Percentiles rank a stretch among this genome's conserved stretches.
phyloP scores from a whole-genome alignment of 1,284 basidiomycete species.

The Pseudozyma thailandica region DNA sequence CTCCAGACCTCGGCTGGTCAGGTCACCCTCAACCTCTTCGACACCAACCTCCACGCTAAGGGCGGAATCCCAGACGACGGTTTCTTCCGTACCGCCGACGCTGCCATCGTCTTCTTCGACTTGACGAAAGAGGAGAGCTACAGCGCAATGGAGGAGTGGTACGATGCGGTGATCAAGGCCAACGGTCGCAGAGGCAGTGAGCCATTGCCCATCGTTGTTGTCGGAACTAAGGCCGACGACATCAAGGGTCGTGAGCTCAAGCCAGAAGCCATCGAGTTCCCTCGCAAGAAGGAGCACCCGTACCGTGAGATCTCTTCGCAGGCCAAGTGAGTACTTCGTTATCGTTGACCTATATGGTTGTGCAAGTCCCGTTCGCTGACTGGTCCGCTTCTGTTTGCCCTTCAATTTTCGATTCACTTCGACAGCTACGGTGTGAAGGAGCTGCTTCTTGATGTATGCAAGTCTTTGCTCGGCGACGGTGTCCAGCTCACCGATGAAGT shows the following conservation, averaged over 20 bases:
- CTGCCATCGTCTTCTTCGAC: conserved; percentile 45
- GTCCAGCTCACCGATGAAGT: conserved; percentile 44
- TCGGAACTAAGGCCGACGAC: conserved; percentile 48
- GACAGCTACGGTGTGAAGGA: conserved; percentile 50
- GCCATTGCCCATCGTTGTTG: conserved; percentile 45
- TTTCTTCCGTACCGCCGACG: conserved; percentile 50
- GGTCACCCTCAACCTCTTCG: conserved; percentile 43
- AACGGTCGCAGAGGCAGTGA: conserved; percentile 48
- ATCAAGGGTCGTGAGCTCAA: conserved; percentile 52
- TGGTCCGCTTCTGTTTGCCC: neutral
- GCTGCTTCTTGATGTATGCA: conserved; percentile 47
- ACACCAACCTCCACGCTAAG: conserved; percentile 51
- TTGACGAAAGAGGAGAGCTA: conserved; percentile 41
- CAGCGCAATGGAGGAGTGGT: conserved; percentile 47
- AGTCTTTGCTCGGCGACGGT: conserved; percentile 40
- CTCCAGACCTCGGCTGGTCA: conserved; percentile 45
- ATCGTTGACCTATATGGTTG: neutral
- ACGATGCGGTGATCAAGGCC: conserved; percentile 46
- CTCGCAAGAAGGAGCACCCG: conserved; percentile 46
- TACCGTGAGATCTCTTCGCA: conserved; percentile 49
- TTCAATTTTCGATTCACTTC: neutral
- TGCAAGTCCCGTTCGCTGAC: neutral
- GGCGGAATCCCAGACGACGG: conserved; percentile 48
- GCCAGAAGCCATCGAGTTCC: conserved; percentile 48
- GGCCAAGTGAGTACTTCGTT: conserved; percentile 35